These are phyloP conservation scores for Cryptococcus wingfieldii DNA, from an alignment of 1,284 basidiomycete genomes.

Conservation along the genomic window DNA sequence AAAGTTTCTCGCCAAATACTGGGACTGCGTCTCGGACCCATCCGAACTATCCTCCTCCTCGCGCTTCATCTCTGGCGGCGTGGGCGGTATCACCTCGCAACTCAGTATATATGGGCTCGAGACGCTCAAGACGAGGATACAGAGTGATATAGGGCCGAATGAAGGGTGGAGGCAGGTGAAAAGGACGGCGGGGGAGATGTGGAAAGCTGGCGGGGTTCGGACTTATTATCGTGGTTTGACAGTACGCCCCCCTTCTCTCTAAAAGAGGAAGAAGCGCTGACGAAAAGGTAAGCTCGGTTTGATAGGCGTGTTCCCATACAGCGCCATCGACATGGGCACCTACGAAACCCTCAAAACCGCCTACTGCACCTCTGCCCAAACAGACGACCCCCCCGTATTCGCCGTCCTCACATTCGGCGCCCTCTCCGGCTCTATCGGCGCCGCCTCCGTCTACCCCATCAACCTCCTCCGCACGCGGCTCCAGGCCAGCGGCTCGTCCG, in stretches of 20 bases:
- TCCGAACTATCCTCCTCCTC: constrained; percentile 86
- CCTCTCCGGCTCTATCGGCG: constrained; percentile 84
- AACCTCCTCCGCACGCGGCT: constrained; percentile 91
- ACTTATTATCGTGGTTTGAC: constrained; percentile 88
- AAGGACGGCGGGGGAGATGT: constrained; percentile 64
- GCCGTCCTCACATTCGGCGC: constrained; percentile 82
- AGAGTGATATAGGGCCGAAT: constrained; percentile 64
- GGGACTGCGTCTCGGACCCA: constrained; percentile 83
- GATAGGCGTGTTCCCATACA: constrained; percentile 80
- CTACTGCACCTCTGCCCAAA: constrained; percentile 71
- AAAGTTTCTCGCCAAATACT: constrained; percentile 86
- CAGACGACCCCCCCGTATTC: constrained; percentile 76
- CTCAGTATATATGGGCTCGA: constrained; percentile 55
- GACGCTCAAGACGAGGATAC: constrained; percentile 78
- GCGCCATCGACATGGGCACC: constrained; percentile 91
- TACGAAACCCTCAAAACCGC: constrained; percentile 85
- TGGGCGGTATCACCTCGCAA: constrained; percentile 92
- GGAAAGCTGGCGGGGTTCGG: constrained; percentile 67
- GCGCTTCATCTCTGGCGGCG: constrained; percentile 90
- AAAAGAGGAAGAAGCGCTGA: not conserved
- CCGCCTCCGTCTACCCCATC: constrained; percentile 80
- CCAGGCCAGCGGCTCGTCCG: constrained; percentile 90
- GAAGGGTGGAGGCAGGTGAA: constrained; percentile 61
- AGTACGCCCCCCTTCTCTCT: constrained; percentile 54
- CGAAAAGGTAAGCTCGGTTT: constrained; percentile 68